phyloP scores from a whole-genome alignment of 352 stramenopile species.

The Globisporangium cylindrosporum region DNA sequence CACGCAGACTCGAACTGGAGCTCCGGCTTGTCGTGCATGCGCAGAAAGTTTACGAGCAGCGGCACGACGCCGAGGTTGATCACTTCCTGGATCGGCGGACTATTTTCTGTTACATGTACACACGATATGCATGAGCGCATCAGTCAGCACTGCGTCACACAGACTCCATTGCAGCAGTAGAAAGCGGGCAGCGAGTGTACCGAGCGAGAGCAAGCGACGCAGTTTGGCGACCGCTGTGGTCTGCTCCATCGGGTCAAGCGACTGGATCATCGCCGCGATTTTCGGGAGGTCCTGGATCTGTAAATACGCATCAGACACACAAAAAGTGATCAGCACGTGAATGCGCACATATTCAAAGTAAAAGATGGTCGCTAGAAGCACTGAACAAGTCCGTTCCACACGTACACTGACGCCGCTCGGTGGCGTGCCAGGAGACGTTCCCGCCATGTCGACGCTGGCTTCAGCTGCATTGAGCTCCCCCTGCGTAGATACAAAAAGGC shows the following conservation, averaged over 20 bases:
- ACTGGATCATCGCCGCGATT: constrained; percentile 95
- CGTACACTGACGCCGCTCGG: constrained; percentile 2
- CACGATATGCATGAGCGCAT: constrained; percentile 14
- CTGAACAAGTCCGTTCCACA: background rate
- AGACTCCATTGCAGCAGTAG: background rate
- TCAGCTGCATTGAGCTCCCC: constrained; percentile 6
- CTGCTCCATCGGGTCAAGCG: constrained; percentile 89
- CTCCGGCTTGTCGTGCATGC: constrained; percentile 89
- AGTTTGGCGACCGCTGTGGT: constrained; percentile 96
- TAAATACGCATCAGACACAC: background rate
- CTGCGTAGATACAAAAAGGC: constrained; percentile 1
- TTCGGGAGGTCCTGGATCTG: constrained; percentile 93
- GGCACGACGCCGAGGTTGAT: constrained; percentile 97
- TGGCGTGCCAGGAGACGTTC: background rate
- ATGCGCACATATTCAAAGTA: background rate
- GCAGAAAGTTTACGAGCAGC: constrained; percentile 96
- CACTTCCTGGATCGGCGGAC: constrained; percentile 98
- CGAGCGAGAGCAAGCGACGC: constrained; percentile 96
- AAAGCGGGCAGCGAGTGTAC: constrained; percentile 25
- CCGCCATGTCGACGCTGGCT: background rate
- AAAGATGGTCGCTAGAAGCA: background rate
- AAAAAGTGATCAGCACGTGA: background rate
- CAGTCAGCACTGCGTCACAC: no score
- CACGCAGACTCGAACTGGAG: constrained; percentile 99
- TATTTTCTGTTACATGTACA: constrained; percentile 73